phyloP scores from a whole-genome alignment of 2,329 filamentous ascomycete species.

The Aspergillus puulaauensis region DNA sequence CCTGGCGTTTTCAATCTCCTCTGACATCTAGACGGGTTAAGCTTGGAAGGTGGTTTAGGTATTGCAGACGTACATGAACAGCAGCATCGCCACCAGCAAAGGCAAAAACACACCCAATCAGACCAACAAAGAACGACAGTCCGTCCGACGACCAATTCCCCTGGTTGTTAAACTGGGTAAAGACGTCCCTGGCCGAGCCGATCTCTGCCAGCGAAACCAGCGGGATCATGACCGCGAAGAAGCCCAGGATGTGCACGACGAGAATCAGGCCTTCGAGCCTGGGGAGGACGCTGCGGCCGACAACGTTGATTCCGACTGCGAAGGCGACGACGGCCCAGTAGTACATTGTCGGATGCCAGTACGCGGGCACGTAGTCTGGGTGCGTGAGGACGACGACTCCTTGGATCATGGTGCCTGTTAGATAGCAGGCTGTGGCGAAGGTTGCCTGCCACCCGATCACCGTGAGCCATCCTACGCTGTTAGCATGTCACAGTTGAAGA shows the following conservation, averaged over 20 bases:
- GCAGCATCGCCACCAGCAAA: constrained; percentile 40
- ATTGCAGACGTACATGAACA: constrained; percentile 33
- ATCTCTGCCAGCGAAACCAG: constrained; percentile 43
- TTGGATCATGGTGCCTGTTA: constrained; percentile 36
- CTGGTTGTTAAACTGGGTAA: constrained; percentile 49
- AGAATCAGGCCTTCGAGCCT: constrained; percentile 50
- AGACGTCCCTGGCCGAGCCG: constrained; percentile 39
- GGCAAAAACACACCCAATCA: constrained; percentile 39
- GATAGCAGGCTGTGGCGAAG: constrained; percentile 36
- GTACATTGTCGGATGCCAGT: constrained; percentile 52
- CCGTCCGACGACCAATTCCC: constrained; percentile 44
- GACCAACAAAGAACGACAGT: constrained; percentile 4
- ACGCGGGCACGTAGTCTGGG: constrained; percentile 33
- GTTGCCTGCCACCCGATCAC: constrained; percentile 46
- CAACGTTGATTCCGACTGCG: constrained; percentile 43
- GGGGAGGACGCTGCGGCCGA: constrained; percentile 44
- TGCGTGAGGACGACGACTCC: constrained; percentile 39
- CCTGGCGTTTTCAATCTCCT: constrained; percentile 42
- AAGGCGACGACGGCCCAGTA: constrained; percentile 45
- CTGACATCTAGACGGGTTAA: constrained; percentile 27
- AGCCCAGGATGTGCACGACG: constrained; percentile 52
- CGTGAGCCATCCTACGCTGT: constrained; percentile 37
- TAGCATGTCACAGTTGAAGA: background rate
- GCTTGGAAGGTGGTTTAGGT: background rate
- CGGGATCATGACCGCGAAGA: constrained; percentile 53